Evolutionary conservation across 169 alveolate species (phyloP), one percentile per base, ranked within the genome.

Genomic region (Theileria orientalis): DNA sequence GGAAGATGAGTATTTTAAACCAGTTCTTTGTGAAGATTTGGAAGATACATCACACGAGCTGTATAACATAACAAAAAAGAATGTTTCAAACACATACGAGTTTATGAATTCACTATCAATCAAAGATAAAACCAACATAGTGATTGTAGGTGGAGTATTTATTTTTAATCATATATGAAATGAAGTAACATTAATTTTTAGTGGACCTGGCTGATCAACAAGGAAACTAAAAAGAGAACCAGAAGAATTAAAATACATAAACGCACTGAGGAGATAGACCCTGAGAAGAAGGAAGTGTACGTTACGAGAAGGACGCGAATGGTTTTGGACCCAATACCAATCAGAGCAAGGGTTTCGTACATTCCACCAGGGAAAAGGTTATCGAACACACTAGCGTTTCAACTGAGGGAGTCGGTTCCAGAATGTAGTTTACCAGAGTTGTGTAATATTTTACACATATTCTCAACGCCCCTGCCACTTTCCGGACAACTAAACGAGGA

Each of bases 301-400:
- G 49, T 74, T 8, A 79, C 87, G 23, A 70, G 32, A 51, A 79
- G 64, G 64, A 56, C 73, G 2, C 76, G 83, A 8, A 79, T 61
- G 77, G 87, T 79, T 9, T 33, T 79, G 25, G 83, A 79, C 64
- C 87, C 87, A 7, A 71, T 68, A 19, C 87, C 87, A 47, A 42
- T 79, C n/a, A 42, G 82, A 59, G 87, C 76, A 32, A 42, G 73
- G n/a, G 35, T 79, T 6, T 32, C 74, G 1, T 23, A 27, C n/a
- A 79, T 79, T 68, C 71, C 77, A n/a, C 78, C 87, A 5, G 87
- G 87, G 30, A 79, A 71, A 46, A 79, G 69, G 37, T 56, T 79
- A 21, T 69, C 76, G 27, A 64, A 37, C 35, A 51, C 72, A 13
- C 42, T 79, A 33, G 74, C 87, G 9, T 21, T 79, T 7, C 87